Percentiles rank a stretch among this genome's conserved stretches.
phyloP scores from a whole-genome alignment of 495 filamentous ascomycete species.

The Lepidopterella palustris region DNA sequence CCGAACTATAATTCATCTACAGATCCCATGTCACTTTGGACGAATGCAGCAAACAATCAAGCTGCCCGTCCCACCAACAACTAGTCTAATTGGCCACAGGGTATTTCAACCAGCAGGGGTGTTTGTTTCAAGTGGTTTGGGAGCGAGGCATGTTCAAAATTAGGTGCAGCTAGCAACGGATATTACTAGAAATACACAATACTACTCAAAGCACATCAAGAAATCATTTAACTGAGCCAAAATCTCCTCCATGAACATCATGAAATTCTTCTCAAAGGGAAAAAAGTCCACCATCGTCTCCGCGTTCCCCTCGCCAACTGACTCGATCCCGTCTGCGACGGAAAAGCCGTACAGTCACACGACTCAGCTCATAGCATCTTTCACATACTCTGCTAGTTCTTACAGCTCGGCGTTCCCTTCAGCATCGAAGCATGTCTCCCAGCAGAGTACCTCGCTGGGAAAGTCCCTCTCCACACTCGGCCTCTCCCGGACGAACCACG shows the following conservation, averaged over 20 bases:
- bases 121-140: neutral
- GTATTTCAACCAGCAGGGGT: neutral
- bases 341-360: neutral
- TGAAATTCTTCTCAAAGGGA: neutral
- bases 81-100: neutral
- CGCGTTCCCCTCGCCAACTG: neutral
- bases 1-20: too few relatives aligned
- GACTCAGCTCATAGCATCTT: neutral
- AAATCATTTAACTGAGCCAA: neutral
- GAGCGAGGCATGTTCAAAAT: too few relatives aligned
- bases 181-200: neutral
- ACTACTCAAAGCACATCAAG: neutral
- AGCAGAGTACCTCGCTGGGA: constrained; percentile 37
- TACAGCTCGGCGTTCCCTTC: constrained; percentile 10
- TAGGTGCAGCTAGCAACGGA: neutral
- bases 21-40: neutral
- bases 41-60: neutral
- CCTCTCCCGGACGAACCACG: constrained; percentile 40
- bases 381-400: neutral
- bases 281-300: neutral
- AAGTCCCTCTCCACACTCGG: constrained; percentile 39
- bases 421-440: constrained; percentile 44
- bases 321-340: neutral
- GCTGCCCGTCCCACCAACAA: neutral
- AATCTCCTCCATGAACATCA: neutral